These are phyloP conservation scores for Boletus insuetus DNA, from an alignment of 768 basidiomycete species.

Conservation along the genomic window DNA sequence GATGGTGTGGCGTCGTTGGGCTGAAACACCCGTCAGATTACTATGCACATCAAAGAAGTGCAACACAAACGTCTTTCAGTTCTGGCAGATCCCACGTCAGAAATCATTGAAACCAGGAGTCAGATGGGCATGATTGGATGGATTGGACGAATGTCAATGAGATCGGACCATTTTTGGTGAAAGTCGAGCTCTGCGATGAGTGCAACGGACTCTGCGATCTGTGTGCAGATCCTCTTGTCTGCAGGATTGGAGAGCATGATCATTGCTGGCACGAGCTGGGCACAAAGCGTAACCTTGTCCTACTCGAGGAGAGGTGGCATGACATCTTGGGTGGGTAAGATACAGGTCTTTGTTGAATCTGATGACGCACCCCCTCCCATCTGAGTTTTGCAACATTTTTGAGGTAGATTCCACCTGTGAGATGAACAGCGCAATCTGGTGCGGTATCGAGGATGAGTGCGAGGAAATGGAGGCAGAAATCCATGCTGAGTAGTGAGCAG, in stretches of 20 bases:
- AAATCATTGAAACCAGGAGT: constrained; percentile 69
- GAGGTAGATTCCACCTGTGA: constrained; percentile 86
- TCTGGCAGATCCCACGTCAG: constrained; percentile 74
- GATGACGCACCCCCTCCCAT: constrained; percentile 77
- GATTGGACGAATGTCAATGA: constrained; percentile 74
- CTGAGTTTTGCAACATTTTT: constrained; percentile 86
- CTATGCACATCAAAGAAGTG: not conserved
- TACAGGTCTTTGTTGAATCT: not conserved
- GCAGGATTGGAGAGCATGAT: constrained; percentile 70
- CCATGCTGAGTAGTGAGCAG: constrained; percentile 67
- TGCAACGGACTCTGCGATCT: constrained; percentile 91
- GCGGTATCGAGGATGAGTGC: constrained; percentile 66
- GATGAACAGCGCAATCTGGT: constrained; percentile 66
- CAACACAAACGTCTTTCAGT: constrained; percentile 58
- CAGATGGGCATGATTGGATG: constrained; percentile 4
- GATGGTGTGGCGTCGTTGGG: constrained; percentile 81
- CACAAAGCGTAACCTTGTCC: constrained; percentile 72
- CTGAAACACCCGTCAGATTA: constrained; percentile 37
- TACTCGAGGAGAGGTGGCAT: constrained; percentile 56
- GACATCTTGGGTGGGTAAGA: constrained; percentile 50
- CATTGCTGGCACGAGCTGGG: constrained; percentile 89
- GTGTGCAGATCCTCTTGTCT: constrained; percentile 72
- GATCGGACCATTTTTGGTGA: constrained; percentile 80
- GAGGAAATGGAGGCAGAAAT: constrained; percentile 76
- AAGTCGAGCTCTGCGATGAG: constrained; percentile 92